phyloP scores from a whole-genome alignment of 23 red algal genomes.

The Gracilaria caudata region DNA sequence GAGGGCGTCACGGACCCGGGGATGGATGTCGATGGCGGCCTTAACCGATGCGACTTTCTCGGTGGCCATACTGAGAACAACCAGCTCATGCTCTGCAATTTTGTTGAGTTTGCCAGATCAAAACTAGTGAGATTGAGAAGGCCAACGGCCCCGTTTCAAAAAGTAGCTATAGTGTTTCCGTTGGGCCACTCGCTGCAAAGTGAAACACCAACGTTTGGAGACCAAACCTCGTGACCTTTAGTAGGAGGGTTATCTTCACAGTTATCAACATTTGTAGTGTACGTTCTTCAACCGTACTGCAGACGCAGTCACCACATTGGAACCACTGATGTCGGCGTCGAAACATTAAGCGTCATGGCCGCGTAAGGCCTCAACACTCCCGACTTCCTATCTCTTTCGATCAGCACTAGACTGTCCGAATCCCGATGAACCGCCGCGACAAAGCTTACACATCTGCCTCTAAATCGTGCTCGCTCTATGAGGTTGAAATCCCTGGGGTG shows the following conservation, averaged over 20 bases:
- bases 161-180: too few relatives aligned
- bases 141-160: too few relatives aligned
- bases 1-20: constrained; percentile 48
- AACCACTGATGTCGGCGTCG: constrained; percentile 26
- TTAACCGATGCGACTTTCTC: not conserved
- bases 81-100: too few relatives aligned
- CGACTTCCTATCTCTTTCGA: not conserved
- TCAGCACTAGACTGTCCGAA: constrained; percentile 43
- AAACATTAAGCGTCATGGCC: constrained; percentile 14
- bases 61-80: not conserved
- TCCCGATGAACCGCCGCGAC: constrained; percentile 44
- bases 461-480: constrained; percentile 18
- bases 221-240: too few relatives aligned
- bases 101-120: not conserved
- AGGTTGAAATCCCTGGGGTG: constrained; percentile 53
- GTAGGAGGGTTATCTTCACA: too few relatives aligned
- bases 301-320: constrained; percentile 13
- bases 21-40: constrained; percentile 12
- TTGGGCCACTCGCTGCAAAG: too few relatives aligned
- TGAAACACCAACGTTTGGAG: too few relatives aligned
- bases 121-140: too few relatives aligned
- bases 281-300: too few relatives aligned
- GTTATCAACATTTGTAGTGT: too few relatives aligned
- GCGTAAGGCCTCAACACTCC: not conserved
- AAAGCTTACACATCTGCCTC: constrained; percentile 9